Base-by-base conservation (phyloP, 2,329 filamentous ascomycete species). In the Fusarium caatingaense region DNA sequence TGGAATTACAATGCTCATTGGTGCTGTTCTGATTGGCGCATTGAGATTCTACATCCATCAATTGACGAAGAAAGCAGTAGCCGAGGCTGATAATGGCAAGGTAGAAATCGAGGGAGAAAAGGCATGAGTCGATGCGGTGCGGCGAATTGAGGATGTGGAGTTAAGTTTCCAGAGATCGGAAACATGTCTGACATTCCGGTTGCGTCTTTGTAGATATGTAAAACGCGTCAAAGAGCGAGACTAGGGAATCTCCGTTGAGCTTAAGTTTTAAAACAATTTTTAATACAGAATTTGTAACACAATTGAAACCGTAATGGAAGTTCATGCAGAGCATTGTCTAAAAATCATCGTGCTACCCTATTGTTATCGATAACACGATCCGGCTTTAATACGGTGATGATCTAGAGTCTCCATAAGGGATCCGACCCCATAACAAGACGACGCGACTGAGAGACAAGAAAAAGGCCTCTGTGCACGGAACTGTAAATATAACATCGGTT, bases 171-270 rank as follows among this genome's bases (percentile, higher is more conserved):
- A 0, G 4, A 11, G 34, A 6, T 37, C 10, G 34, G 34, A n/a
- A 37, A n/a, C 18, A 37, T 37, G 10, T 11, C 2, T 37, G 6
- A 37, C 34, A 37, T n/a, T 37, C 34, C 18, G 10, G n/a, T 12
- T 6, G 10, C 34, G 10, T 37, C 10, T 37, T 37, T 4, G n/a
- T 4, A 37, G 6, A 5, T 4, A n/a, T 37, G 10, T 4, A n/a
- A 7, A n/a, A 12, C 34, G 18, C 18, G 34, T n/a, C 3, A 37
- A 11, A 12, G 1, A 6, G 10, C 3, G 18, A 37, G 9, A 37
- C 34, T 11, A 7, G 6, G 7, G 7, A 0, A 1, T n/a, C 10
- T 37, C 3, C 6, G 1, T 6, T n/a, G 6, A n/a, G 18, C 10
- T 2, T 37, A 12, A n/a, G 2, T 4, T 4, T 12, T 11, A 6